Evolutionary conservation across 2,329 filamentous ascomycete species (phyloP), one percentile per base, ranked within the genome.

Genomic region (Xylariales sp.): DNA sequence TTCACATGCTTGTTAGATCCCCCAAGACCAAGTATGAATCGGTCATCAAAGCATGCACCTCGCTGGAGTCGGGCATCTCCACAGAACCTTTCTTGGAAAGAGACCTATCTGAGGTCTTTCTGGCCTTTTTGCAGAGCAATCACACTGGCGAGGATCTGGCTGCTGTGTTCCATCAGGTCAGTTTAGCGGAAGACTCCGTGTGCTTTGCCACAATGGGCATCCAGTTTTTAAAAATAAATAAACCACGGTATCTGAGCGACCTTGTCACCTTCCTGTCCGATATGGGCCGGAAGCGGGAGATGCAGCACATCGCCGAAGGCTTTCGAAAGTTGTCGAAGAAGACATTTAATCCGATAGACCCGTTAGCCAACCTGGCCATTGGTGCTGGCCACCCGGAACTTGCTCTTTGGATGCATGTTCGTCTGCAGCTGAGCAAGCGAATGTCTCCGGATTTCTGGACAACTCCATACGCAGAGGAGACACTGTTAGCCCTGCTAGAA

Each of bases 1-100:
- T 60, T 29, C 46, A 47, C 17, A 31, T 57, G 15, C 40, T 60
- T 29, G 54, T 49, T 16, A 51, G 53, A 24, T 34, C 57, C 24
- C 55, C 53, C 12, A 33, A 33, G 14, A 27, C 55, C 19, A 39
- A 46, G 17, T 36, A 38, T 12, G 31, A 38, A 6, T 49, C 49
- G 28, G 33, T 59, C 13, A 42, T 33, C 17, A 41, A 34, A 32
- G 30, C 37, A 15, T 55, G 50, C 24, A 38, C 21, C 21, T 27
- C 38, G 17, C 45, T 57, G 12, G 55, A 59, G 40, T 37, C 45
- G 23, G 45, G 43, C 11, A 30, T 20, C 15, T 13, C 20, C 18
- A 12, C 25, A 15, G 12, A 24, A 3, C 49, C 49, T 27, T 39
- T 58, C 31, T 40, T 43, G 5, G 40, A 40, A 2, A 30, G 19